Percentiles rank a stretch among this genome's conserved stretches.
Conservation (phyloP, 164 flowering plant genomes). For the Buxus sempervirens region DNA sequence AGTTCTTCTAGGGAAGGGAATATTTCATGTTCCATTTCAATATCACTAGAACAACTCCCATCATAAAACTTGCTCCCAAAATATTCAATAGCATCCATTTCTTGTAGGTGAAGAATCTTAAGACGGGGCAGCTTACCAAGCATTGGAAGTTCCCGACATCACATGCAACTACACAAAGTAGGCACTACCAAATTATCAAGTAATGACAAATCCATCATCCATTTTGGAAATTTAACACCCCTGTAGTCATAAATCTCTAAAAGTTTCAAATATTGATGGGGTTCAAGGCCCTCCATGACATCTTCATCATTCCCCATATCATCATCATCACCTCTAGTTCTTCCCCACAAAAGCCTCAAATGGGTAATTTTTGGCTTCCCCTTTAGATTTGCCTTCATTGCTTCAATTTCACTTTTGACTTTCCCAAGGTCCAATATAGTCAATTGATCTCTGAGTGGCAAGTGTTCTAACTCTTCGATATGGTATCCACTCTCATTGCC, state of each 20-base stretch:
- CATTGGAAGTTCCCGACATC: slow-evolving; percentile 8
- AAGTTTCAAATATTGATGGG: slow-evolving; percentile 5
- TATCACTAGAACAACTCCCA: too few relatives aligned
- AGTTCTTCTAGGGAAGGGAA: slow-evolving; percentile 21
- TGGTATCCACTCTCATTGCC: not conserved
- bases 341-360: not conserved
- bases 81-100: slow-evolving; percentile 5
- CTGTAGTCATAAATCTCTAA: slow-evolving; percentile 1
- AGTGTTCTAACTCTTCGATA: slow-evolving; percentile 2
- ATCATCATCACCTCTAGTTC: not conserved
- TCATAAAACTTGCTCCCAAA: slow-evolving; percentile 14
- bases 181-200: not conserved
- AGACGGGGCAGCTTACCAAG: slow-evolving; percentile 24
- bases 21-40: not conserved
- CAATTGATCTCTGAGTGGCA: slow-evolving; percentile 2
- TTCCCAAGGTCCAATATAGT: not conserved
- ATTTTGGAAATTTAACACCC: slow-evolving; percentile 6
- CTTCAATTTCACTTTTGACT: slow-evolving; percentile 7
- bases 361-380: not conserved
- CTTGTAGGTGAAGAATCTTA: not conserved
- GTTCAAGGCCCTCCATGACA: slow-evolving; percentile 12
- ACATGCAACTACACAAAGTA: not conserved
- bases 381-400: slow-evolving; percentile 1
- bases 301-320: not conserved
- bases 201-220: not conserved